These are phyloP conservation scores for Aureobasidium leucospermi DNA, from an alignment of 2,329 filamentous ascomycete species.

Conservation along the genomic window DNA sequence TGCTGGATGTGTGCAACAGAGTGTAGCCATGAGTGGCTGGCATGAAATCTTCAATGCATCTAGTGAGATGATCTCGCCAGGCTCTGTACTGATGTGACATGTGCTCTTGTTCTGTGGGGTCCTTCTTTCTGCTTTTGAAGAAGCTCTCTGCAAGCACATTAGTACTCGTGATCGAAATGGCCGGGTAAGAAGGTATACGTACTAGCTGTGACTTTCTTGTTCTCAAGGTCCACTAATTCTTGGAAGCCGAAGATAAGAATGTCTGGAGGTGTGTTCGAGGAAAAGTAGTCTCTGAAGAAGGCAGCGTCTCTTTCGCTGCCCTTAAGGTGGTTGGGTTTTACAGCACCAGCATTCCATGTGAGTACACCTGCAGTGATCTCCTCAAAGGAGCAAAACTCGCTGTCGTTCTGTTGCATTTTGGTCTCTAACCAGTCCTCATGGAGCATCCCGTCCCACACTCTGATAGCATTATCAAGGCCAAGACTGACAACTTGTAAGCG, in stretches of 20 bases:
- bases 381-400: slow-evolving; percentile 77
- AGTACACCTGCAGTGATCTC: slow-evolving; percentile 73
- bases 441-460: slow-evolving; percentile 85
- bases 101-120: slow-evolving; percentile 72
- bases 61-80: slow-evolving; percentile 84
- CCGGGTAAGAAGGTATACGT: slow-evolving; percentile 27
- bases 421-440: slow-evolving; percentile 92
- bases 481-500: slow-evolving; percentile 78
- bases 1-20: slow-evolving; percentile 76
- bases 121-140: slow-evolving; percentile 76
- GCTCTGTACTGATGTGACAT: slow-evolving; percentile 98
- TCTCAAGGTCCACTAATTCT: slow-evolving; percentile 94
- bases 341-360: slow-evolving; percentile 97
- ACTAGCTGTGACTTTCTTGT: slow-evolving; percentile 96
- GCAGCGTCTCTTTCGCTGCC: slow-evolving; percentile 61
- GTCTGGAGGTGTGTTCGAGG: slow-evolving; percentile 71
- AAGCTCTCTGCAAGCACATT: slow-evolving; percentile 55
- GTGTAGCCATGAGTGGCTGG: slow-evolving; percentile 70
- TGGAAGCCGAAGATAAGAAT: slow-evolving; percentile 96
- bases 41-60: slow-evolving; percentile 76
- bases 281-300: slow-evolving; percentile 76
- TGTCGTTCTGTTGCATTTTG: slow-evolving; percentile 77
- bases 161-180: neutral
- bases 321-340: slow-evolving; percentile 75
- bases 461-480: slow-evolving; percentile 77